Percentiles rank a stretch among this genome's conserved stretches.
phyloP scores from a whole-genome alignment of 164 flowering plant genomes.

The Liquidambar formosana region DNA sequence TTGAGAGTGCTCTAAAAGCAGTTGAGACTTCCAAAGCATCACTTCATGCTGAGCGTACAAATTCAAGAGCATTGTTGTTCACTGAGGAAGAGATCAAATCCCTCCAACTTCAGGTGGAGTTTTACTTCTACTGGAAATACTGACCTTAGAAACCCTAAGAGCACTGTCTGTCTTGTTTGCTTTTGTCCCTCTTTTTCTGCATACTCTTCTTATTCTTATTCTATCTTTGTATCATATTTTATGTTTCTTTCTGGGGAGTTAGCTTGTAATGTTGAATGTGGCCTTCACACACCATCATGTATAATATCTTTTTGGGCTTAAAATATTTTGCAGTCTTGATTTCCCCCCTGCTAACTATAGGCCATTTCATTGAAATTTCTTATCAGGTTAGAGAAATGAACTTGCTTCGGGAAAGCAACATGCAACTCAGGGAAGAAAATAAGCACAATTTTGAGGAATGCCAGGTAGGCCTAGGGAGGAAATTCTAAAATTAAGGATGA shows the following conservation, averaged over 20 bases:
- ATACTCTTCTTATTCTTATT: not conserved
- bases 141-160: too few relatives aligned
- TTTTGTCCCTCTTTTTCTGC: not conserved
- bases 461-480: constrained; percentile 49
- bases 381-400: constrained; percentile 76
- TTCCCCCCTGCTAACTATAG: not conserved
- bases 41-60: constrained; percentile 67
- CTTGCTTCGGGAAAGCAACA: constrained; percentile 93
- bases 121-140: not conserved
- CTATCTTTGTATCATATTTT: not conserved
- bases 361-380: not conserved
- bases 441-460: constrained; percentile 91
- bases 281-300: not conserved
- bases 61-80: constrained; percentile 50
- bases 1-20: constrained; percentile 77
- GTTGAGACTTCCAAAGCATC: constrained; percentile 67
- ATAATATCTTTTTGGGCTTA: not conserved
- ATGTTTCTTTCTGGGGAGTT: not conserved
- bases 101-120: constrained; percentile 73
- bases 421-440: constrained; percentile 93
- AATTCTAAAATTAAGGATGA: constrained; percentile 1
- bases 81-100: constrained; percentile 83
- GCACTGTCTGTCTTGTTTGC: not conserved
- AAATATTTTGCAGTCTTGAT: not conserved
- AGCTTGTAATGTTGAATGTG: not conserved